These are phyloP conservation scores for Ambispora gerdemannii DNA, from an alignment of 192 early-diverging fungal species.

Conservation along the genomic window DNA sequence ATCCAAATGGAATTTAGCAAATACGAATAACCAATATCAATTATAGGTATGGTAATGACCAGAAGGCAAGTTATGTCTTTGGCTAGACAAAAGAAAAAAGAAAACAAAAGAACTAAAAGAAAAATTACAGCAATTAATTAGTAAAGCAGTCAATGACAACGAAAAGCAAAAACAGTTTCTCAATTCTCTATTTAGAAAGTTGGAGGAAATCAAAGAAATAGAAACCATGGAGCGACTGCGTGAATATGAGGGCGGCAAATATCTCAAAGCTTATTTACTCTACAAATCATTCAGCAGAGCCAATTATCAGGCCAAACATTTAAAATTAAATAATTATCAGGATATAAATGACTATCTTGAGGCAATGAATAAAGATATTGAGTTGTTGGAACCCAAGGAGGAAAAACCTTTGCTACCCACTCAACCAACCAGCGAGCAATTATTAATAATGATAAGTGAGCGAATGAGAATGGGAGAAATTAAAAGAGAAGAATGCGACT, in stretches of 20 bases:
- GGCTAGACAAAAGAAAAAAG: not conserved
- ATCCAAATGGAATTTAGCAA: not conserved
- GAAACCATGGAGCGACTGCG: not conserved
- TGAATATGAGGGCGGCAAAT: no score
- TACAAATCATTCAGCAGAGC: not conserved
- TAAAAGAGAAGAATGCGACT: no score
- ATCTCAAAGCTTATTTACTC: conserved; percentile 6
- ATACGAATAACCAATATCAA: no score
- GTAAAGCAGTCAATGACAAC: not conserved
- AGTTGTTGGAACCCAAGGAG: not conserved
- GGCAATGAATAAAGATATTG: not conserved
- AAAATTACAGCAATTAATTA: not conserved
- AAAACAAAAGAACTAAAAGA: conserved; percentile 10
- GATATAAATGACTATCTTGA: not conserved
- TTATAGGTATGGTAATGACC: no score
- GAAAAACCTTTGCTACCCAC: not conserved
- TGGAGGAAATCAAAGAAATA: not conserved
- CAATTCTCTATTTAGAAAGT: not conserved
- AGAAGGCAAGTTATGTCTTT: no score
- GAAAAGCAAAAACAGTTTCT: not conserved
- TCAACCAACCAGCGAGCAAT: conserved; percentile 10
- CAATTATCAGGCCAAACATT: conserved; percentile 1
- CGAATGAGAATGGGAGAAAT: not conserved
- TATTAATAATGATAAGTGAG: conserved; percentile 10
- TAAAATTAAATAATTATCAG: not conserved